Evolutionary conservation across 345 rosid genomes (phyloP), one percentile per base, ranked within the genome.

Genomic region (Eucalyptus urophylla): DNA sequence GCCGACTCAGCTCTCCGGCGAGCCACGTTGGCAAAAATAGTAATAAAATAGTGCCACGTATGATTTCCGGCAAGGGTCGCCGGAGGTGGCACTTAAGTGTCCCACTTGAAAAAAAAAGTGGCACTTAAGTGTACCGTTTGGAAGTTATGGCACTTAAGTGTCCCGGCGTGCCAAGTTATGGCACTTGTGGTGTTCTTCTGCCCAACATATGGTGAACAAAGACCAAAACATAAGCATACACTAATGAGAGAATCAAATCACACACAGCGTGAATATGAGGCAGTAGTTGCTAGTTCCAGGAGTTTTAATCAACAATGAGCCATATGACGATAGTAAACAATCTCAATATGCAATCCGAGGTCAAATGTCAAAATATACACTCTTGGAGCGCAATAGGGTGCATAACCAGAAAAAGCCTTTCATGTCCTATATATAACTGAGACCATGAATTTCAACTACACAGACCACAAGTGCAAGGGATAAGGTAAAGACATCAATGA

Each of bases 211-310:
- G 47, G 47, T 44, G 47, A 44, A 44, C 10, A 44, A 44, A 44
- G 47, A 44, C 47, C 47, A 44, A 44, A 44, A 44, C 47, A 44
- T 44, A 44, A 44, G 47, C 47, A 44, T 29, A 29, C 37, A 14
- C 1, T 14, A 3, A 65, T 65, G 37, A 65, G 8, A 29, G 69
- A 62, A 62, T 29, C 33, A 0, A 62, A 62, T 62, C 33, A 62
- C 33, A 62, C 17, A 37, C 3, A 29, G 8, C 0, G 0, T 54
- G 31, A 29, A n/a, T 62, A 1, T 6, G 29, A 62, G 17, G 33
- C 3, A 8, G 15, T 7, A 29, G 8, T 62, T 14, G 37, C 72
- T 14, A 62, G 9, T 62, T 62, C 2, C 37, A 14, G 4, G 33
- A 62, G 37, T 29, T 62, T 65, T 1, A 14, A 65, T 65, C 0